Base-by-base conservation (phyloP, 495 filamentous ascomycete genomes). In the Durotheca rogersii region DNA sequence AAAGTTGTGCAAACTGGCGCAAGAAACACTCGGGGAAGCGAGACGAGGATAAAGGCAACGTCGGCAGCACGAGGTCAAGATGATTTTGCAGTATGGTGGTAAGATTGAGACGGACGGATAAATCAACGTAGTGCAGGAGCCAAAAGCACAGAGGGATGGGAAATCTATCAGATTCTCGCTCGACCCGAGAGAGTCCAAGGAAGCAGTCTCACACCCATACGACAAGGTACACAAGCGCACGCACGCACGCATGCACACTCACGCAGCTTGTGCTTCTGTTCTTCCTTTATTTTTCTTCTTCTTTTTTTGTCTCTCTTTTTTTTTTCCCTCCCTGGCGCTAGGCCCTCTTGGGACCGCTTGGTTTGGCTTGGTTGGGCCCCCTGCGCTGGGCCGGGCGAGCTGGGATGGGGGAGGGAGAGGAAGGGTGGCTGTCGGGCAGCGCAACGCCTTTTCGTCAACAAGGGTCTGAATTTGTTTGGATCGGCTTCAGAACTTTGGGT, bases 191-290 rank as follows among this genome's bases (percentile, higher is more conserved):
- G 29, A 40, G 43, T 34, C 27, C 23, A 53, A 29, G 41, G 41
- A 55, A 51, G 39, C 49, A 53, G 50, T 44, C 47, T 60, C 57
- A 47, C 41, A 49, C 47, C 49, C 56, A 50, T 47, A 46, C 50
- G 34, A 46, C 31, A 53, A 53, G 52, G 47, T 51, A 49, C 53
- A 56, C 57, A 60, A 51, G 52, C 42, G 42, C 47, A 47, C 46
- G 43, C 41, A 27, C 47, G 47, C 51, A 51, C n/a, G n/a, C n/a
- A n/a, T n/a, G n/a, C n/a, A n/a, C n/a, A n/a, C n/a, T n/a, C n/a
- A n/a, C n/a, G n/a, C n/a, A n/a, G n/a, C n/a, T n/a, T n/a, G n/a
- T n/a, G n/a, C n/a, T n/a, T n/a, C n/a, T n/a, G 21, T 32, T 46
- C 40, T 34, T 51, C 19, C 44, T 52, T 47, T 23, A 41, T 20